Percentiles rank a stretch among this genome's conserved stretches.
phyloP scores from a whole-genome alignment of 2,329 filamentous ascomycete genomes.

The Phialocephala subalpina region DNA sequence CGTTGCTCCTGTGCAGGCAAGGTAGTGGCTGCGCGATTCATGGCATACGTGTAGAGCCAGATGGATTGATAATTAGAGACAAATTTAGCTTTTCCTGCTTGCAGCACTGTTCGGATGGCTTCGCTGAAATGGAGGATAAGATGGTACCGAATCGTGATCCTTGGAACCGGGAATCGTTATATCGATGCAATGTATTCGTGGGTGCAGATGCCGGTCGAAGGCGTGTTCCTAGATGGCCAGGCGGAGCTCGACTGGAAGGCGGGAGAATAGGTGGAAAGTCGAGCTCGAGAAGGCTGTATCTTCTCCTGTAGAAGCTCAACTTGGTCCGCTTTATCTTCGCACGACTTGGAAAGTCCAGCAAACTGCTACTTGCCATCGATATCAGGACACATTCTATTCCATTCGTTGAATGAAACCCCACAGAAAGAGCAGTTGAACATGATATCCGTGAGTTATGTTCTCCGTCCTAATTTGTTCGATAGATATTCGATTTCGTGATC shows the following conservation, averaged over 20 bases:
- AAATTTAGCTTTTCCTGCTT: neutral
- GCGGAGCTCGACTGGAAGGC: neutral
- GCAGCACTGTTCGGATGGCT: neutral
- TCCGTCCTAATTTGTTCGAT: neutral
- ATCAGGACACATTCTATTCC: no score
- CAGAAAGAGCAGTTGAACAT: neutral
- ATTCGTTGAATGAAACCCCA: no score
- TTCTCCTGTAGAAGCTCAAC: neutral
- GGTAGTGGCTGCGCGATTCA: neutral
- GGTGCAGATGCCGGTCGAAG: neutral
- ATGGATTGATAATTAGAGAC: neutral
- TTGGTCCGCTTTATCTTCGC: neutral
- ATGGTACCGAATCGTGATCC: neutral
- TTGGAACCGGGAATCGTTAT: neutral
- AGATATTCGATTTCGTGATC: neutral
- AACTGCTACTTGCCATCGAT: no score
- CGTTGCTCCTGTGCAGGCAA: neutral
- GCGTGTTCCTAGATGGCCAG: neutral
- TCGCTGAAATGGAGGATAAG: neutral
- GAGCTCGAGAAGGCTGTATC: neutral
- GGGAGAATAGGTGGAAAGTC: neutral
- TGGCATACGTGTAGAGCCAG: neutral
- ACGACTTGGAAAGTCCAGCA: neutral
- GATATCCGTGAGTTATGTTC: neutral
- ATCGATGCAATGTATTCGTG: neutral